These are phyloP conservation scores for Suillus plorans DNA, from an alignment of 768 basidiomycete species.

Conservation along the genomic window DNA sequence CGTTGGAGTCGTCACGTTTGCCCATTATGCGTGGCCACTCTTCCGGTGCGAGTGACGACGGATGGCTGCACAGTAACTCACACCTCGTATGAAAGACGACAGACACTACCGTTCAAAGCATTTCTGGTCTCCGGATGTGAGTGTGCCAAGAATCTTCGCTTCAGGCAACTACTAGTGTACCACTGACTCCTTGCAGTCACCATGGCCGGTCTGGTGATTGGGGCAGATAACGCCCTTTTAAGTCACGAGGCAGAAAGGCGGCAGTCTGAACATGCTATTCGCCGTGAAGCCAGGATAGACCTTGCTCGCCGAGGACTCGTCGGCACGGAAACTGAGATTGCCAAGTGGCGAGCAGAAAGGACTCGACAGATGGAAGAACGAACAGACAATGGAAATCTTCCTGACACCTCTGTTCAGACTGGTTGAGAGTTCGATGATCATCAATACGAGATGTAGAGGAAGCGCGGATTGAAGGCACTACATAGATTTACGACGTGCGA, in stretches of 20 bases:
- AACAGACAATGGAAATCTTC: neutral
- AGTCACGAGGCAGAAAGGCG: slow-evolving; percentile 68
- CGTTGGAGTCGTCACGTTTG: slow-evolving; percentile 58
- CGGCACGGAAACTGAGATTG: slow-evolving; percentile 81
- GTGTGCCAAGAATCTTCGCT: slow-evolving; percentile 21
- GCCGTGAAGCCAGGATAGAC: slow-evolving; percentile 72
- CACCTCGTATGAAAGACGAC: slow-evolving; percentile 48
- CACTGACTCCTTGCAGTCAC: slow-evolving; percentile 42
- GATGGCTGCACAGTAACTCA: neutral
- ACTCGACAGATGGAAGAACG: slow-evolving; percentile 18
- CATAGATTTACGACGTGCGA: neutral
- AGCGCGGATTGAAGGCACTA: neutral
- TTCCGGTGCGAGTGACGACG: slow-evolving; percentile 52
- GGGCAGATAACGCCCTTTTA: slow-evolving; percentile 75
- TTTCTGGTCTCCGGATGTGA: slow-evolving; percentile 74
- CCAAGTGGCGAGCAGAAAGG: slow-evolving; percentile 67
- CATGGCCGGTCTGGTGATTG: slow-evolving; percentile 66
- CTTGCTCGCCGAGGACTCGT: slow-evolving; percentile 73
- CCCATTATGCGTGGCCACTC: slow-evolving; percentile 68
- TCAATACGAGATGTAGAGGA: neutral
- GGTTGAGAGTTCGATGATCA: neutral
- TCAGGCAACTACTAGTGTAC: neutral
- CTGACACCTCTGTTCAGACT: neutral
- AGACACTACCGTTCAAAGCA: slow-evolving; percentile 78
- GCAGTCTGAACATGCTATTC: slow-evolving; percentile 63